Conservation (phyloP, 1,139 yeast species). For the Candida frijolesensis region DNA sequence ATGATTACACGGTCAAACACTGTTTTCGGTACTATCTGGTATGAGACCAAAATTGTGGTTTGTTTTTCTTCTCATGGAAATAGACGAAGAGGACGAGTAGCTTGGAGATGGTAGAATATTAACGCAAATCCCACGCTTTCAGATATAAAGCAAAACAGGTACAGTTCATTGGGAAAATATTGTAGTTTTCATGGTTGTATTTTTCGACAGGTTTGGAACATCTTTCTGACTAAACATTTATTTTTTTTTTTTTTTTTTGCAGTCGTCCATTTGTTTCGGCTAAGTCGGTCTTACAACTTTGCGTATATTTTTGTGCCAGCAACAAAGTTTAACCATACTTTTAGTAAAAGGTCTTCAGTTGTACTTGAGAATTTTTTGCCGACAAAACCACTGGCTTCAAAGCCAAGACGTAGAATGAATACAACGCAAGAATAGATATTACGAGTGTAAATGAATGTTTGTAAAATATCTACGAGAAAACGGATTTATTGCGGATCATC, state of each 20-base stretch:
- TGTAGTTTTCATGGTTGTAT: not conserved
- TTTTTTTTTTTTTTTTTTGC: not conserved
- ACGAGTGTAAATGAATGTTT: too few species aligned
- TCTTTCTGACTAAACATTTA: not conserved
- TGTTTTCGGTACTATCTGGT: not conserved
- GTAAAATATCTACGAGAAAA: too few species aligned
- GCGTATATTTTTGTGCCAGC: not conserved
- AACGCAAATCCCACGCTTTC: not conserved
- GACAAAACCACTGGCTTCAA: too few species aligned
- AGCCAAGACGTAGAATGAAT: too few species aligned
- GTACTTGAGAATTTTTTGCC: too few species aligned
- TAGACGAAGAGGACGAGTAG: not conserved
- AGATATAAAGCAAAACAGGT: not conserved
- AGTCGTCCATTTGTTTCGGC: slow-evolving; percentile 1
- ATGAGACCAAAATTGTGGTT: not conserved
- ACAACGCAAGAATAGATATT: too few species aligned
- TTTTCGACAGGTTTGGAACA: not conserved
- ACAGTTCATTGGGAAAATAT: too few species aligned
- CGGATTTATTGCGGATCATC: too few species aligned
- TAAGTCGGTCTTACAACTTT: not conserved
- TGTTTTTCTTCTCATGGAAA: not conserved
- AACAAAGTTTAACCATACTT: not conserved
- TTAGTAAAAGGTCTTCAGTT: not conserved
- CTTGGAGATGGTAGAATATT: too few species aligned
- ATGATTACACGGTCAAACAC: slow-evolving; percentile 1